Evolutionary conservation across 768 basidiomycete species (phyloP), one percentile per base, ranked within the genome.

Genomic region (Cystobasidium onofrii): DNA sequence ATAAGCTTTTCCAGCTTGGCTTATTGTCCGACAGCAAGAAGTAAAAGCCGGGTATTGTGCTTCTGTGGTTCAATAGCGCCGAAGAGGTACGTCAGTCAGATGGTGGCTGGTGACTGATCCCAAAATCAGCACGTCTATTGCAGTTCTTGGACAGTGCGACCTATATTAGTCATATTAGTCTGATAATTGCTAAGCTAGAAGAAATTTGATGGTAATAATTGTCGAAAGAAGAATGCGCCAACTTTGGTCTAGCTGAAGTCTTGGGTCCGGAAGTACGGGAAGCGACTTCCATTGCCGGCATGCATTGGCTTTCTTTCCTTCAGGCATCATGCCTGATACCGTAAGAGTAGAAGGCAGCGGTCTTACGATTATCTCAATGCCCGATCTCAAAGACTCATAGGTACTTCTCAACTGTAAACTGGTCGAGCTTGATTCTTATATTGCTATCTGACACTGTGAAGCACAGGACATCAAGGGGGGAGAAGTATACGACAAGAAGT

Each of bases 391-490:
- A 55, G n/a, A 55, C 54, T 55, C 54, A 55, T 55, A 55, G 54
- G 54, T 55, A 55, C 54, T 29, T 55, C 20, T 55, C 54, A 55
- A 9, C 54, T 55, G 54, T 55, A 29, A 55, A n/a, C 23, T 55
- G 54, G 54, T 55, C n/a, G 54, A 55, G 54, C 54, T 55, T 55
- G n/a, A 55, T 55, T 55, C 54, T n/a, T 9, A n/a, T 55, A 55
- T 55, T n/a, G 23, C 54, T 55, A 29, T 55, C 54, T 55, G 54
- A 55, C 54, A 29, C n/a, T 55, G 54, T 55, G 29, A n/a, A n/a
- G 54, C 29, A 23, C 54, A 55, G 54, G 54, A 55, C 10, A 55
- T 55, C 29, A 55, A 55, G 29, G 54, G 54, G 7, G 54, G 54
- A 55, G 54, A 55, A 55, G 54, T 55, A n/a, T 55, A 55, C 54